Conservation (phyloP, 495 filamentous ascomycete species). For the Podospora bellae-mahoneyi region DNA sequence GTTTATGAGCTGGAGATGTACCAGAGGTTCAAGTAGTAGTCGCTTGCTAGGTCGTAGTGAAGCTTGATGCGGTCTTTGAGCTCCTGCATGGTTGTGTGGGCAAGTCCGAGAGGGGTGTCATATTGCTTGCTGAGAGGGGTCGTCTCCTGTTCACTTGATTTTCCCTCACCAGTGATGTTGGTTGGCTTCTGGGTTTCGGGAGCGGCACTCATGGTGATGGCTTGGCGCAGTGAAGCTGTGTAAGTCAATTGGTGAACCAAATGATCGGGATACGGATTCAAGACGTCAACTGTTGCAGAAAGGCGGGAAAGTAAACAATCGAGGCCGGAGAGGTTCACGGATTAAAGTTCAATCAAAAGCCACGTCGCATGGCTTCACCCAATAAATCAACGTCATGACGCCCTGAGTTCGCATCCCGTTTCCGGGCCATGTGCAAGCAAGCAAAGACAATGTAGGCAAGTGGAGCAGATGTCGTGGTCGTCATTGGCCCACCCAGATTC, state of each 20-base stretch:
- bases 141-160: slow-evolving; percentile 23
- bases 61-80: slow-evolving; percentile 57
- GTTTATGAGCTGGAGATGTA: slow-evolving; percentile 20
- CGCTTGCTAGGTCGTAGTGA: slow-evolving; percentile 57
- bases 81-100: slow-evolving; percentile 51
- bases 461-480: background rate
- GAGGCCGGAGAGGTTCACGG: background rate
- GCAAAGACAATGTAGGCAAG: background rate
- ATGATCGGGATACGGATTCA: background rate
- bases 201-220: slow-evolving; percentile 5
- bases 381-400: background rate
- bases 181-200: background rate
- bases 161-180: slow-evolving; percentile 15
- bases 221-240: background rate
- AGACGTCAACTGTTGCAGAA: background rate
- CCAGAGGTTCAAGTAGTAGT: slow-evolving; percentile 53
- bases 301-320: background rate
- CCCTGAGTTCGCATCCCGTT: background rate
- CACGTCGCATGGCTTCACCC: background rate
- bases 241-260: background rate
- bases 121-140: slow-evolving; percentile 43
- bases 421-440: background rate
- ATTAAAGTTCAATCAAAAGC: background rate
- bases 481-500: background rate
- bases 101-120: slow-evolving; percentile 47